A percentile compares a stretch with the other conserved stretches of the same genome.
Conservation (phyloP, 1,284 basidiomycete species). For the Trichosporon sp. region DNA sequence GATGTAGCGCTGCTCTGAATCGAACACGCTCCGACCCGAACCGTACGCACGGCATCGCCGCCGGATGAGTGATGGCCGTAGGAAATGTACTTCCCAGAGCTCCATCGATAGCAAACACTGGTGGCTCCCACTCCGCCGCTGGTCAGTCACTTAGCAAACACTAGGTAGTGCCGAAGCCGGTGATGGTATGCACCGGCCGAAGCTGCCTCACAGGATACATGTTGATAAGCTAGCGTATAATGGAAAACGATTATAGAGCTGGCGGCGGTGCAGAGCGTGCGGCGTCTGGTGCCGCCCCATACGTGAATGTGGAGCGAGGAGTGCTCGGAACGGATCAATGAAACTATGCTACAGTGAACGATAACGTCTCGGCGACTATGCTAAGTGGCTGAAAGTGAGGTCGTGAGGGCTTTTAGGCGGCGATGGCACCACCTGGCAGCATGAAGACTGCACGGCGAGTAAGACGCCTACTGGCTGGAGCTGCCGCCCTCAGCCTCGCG, state of each 20-base stretch:
- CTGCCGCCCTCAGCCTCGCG: neutral
- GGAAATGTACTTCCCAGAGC: neutral
- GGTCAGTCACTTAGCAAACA: neutral
- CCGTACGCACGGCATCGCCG: neutral
- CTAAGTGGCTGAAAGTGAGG: too few relatives aligned
- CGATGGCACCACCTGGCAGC: too few relatives aligned
- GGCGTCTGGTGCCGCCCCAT: too few relatives aligned
- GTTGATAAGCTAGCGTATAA: too few relatives aligned
- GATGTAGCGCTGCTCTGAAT: neutral
- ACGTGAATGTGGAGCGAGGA: too few relatives aligned
- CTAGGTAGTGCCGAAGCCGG: neutral
- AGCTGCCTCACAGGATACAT: neutral
- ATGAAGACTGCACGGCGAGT: neutral
- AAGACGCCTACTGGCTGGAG: neutral
- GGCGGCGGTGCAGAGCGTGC: too few relatives aligned
- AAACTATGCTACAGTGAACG: too few relatives aligned
- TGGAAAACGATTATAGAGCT: too few relatives aligned
- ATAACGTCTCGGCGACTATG: too few relatives aligned
- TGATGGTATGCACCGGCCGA: neutral
- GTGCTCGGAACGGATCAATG: too few relatives aligned
- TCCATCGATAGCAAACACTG: too few relatives aligned
- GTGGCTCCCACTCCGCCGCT: neutral
- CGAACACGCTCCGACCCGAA: neutral
- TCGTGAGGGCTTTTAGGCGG: too few relatives aligned
- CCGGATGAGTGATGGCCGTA: neutral